A percentile compares a stretch with the other conserved stretches of the same genome.
phyloP scores from a whole-genome alignment of 176 grass and related monocot species.

The Triticum dicoccoides region DNA sequence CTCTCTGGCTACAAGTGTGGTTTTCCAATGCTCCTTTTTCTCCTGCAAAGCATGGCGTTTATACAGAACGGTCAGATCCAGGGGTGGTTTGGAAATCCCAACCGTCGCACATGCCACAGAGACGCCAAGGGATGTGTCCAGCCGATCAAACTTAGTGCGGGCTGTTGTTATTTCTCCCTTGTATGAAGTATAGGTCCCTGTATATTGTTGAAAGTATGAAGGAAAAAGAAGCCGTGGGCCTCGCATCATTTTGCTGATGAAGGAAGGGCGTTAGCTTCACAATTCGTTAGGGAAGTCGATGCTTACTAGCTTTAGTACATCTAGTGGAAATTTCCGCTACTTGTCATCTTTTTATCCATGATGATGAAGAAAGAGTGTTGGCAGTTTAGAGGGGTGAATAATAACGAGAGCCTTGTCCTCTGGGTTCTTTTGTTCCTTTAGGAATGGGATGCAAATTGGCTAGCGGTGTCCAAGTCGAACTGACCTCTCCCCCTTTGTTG shows the following conservation, averaged over 20 bases:
- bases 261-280: slow-evolving; percentile 48
- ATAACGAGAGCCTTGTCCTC: slow-evolving; percentile 40
- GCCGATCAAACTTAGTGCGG: slow-evolving; percentile 49
- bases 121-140: slow-evolving; percentile 46
- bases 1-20: slow-evolving; percentile 6
- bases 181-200: slow-evolving; percentile 65
- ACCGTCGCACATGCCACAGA: slow-evolving; percentile 28
- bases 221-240: slow-evolving; percentile 24
- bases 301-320: slow-evolving; percentile 52
- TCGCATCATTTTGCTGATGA: slow-evolving; percentile 61
- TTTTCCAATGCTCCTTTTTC: slow-evolving; percentile 30
- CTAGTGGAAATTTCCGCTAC: slow-evolving; percentile 34
- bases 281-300: slow-evolving; percentile 47
- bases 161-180: slow-evolving; percentile 47
- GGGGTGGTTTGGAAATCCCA: slow-evolving; percentile 29
- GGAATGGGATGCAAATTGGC: slow-evolving; percentile 56
- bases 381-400: slow-evolving; percentile 45
- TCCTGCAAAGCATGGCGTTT: slow-evolving; percentile 54
- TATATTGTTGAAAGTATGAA: slow-evolving; percentile 73
- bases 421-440: slow-evolving; percentile 44
- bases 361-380: slow-evolving; percentile 41
- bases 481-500: slow-evolving; percentile 26
- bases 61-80: slow-evolving; percentile 29
- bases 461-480: slow-evolving; percentile 40
- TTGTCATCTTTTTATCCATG: slow-evolving; percentile 41